A percentile compares a stretch with the other conserved stretches of the same genome.
Evolutionary conservation across 371 early-diverging fungal genomes (phyloP).

Genomic region (Mucor sp.): DNA sequence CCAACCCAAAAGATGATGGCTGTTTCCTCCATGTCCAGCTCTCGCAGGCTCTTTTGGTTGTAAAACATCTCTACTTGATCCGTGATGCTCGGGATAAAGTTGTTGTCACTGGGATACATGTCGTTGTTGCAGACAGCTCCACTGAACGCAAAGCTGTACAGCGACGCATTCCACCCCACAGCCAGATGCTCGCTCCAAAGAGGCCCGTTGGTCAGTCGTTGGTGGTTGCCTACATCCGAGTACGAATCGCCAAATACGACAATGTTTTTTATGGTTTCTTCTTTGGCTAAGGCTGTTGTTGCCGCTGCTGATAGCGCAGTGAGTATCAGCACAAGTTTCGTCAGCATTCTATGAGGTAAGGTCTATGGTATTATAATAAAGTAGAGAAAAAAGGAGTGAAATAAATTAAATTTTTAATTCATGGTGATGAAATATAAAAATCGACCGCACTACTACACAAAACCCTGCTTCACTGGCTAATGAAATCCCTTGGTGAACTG

Average conservation of each 20-base stretch:
- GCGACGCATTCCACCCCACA: constrained; percentile 43
- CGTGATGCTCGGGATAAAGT: constrained; percentile 34
- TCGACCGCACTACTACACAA: neutral
- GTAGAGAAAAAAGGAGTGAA: neutral
- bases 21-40: constrained; percentile 39
- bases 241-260: constrained; percentile 56
- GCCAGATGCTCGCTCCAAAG: constrained; percentile 49
- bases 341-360: neutral
- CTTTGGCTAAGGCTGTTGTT: neutral
- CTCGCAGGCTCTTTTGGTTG: constrained; percentile 23
- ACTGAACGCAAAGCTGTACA: constrained; percentile 48
- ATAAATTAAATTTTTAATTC: neutral
- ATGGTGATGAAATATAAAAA: neutral
- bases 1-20: constrained; percentile 47
- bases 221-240: constrained; percentile 44
- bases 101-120: constrained; percentile 13
- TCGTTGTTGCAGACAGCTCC: constrained; percentile 42
- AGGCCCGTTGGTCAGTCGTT: constrained; percentile 49
- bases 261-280: constrained; percentile 30
- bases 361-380: neutral
- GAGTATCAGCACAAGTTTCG: neutral
- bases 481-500: no score
- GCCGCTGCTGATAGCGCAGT: neutral
- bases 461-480: neutral
- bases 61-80: constrained; percentile 53